Evolutionary conservation across 83 land plant species (phyloP), one percentile per base, ranked within the genome.

Genomic region (Diphasiastrum complanatum): DNA sequence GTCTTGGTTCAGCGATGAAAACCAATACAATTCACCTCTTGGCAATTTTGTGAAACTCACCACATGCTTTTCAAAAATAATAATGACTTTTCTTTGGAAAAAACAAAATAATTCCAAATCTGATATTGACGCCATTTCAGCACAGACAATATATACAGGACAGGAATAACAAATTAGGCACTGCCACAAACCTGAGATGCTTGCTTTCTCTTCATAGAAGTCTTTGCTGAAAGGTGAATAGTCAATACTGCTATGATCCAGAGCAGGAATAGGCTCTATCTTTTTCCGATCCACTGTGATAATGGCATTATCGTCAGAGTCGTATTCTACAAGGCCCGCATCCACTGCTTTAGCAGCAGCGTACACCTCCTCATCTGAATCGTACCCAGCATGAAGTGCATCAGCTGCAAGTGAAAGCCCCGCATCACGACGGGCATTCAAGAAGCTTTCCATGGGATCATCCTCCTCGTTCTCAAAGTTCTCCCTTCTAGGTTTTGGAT

Each of bases 281-380:
- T 81, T 89, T 77, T 66, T 84, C 77, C 66, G 84, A 50, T 89
- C 95, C 23, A 51, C 27, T 3, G 77, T 45, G 37, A 93, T 73
- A 66, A 93, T 47, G 6, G 84, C 72, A 68, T 93, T 93, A 73
- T 93, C 99, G 66, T 93, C 99, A 0, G 88, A 85, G 61, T 93
- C 99, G 65, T 93, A 93, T 67, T 93, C 96, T 1, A 93, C 8
- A 72, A 75, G 40, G 11, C 99, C 99, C 0, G 86, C 89, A 71
- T 93, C 99, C 25, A 93, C 89, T 0, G 99, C 99, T 71, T 85
- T 89, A 1, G 99, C 99, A 2, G 99, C 99, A 1, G 99, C 99
- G 62, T 93, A 93, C 20, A 93, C 99, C 81, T 93, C 99, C 76
- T 93, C 91, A 57, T 93, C 99, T 25, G 96, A 89, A 61, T 83